A percentile compares a stretch with the other conserved stretches of the same genome.
Evolutionary conservation across 768 basidiomycete species (phyloP).

Genomic region (Phaffia tasmanica): DNA sequence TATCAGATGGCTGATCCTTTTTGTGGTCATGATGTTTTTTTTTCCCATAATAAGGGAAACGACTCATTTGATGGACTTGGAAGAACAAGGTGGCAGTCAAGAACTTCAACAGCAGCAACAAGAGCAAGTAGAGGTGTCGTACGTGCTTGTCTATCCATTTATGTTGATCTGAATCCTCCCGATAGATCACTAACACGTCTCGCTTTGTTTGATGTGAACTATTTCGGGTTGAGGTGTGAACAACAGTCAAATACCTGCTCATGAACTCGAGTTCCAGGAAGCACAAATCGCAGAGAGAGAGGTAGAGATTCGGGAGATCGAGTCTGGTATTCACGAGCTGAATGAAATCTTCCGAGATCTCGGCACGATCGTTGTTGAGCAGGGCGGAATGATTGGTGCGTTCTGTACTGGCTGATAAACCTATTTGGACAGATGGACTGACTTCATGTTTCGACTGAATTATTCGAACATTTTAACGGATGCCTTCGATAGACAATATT

Average conservation of each 20-base stretch:
- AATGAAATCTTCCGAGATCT: slow-evolving; percentile 93
- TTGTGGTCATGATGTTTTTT: neutral
- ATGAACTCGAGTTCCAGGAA: slow-evolving; percentile 88
- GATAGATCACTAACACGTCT: no score
- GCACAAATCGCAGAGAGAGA: slow-evolving; percentile 89
- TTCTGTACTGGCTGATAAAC: slow-evolving; percentile 10
- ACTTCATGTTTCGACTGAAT: neutral
- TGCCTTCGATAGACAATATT: slow-evolving; percentile 62
- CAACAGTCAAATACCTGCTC: slow-evolving; percentile 31
- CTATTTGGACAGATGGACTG: neutral
- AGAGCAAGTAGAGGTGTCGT: slow-evolving; percentile 1
- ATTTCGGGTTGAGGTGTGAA: neutral
- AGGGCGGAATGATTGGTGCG: slow-evolving; percentile 87
- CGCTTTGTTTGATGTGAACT: no score
- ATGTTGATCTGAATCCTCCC: neutral
- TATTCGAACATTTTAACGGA: slow-evolving; percentile 2
- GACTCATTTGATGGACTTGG: neutral
- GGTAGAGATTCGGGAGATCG: slow-evolving; percentile 87
- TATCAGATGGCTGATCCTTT: neutral
- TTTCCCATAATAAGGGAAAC: neutral
- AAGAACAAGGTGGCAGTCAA: slow-evolving; percentile 1
- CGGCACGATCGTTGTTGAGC: slow-evolving; percentile 85
- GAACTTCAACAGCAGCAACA: neutral
- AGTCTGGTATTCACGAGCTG: slow-evolving; percentile 89
- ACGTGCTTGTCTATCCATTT: neutral